These are phyloP conservation scores for Populus hybrid DNA, from an alignment of 441 rosid species.

Conservation along the genomic window DNA sequence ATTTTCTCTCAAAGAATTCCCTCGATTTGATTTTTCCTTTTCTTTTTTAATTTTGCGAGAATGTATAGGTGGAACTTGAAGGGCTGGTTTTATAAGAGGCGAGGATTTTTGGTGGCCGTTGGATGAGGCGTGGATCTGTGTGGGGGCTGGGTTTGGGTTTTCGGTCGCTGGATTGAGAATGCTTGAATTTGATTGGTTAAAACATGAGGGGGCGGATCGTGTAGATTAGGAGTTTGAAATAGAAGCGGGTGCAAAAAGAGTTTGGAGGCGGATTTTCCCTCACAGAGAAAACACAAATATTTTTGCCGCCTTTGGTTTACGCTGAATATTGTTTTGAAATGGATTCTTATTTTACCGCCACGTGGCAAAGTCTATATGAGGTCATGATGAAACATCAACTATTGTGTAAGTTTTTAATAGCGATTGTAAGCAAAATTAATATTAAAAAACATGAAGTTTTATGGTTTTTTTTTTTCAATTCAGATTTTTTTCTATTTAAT, in stretches of 20 bases:
- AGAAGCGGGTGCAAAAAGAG: not conserved
- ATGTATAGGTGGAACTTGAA: accelerated
- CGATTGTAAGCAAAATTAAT: too few species aligned
- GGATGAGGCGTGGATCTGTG: not conserved
- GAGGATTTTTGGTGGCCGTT: not conserved
- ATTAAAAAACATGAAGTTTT: too few species aligned
- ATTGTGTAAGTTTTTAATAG: too few species aligned
- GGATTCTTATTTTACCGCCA: not conserved
- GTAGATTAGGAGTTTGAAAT: not conserved
- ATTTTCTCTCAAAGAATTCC: not conserved
- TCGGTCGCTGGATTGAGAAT: not conserved
- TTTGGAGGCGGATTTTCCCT: not conserved
- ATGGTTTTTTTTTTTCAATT: too few species aligned
- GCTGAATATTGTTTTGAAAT: too few species aligned
- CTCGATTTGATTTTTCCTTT: not conserved
- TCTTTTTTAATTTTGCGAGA: too few species aligned
- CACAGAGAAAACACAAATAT: not conserved
- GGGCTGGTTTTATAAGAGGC: not conserved
- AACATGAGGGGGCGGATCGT: not conserved
- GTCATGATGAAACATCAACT: not conserved
- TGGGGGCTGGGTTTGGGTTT: not conserved
- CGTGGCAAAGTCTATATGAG: not conserved
- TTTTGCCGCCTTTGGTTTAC: too few species aligned
- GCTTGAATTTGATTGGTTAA: not conserved
- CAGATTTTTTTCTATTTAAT: too few species aligned